Evolutionary conservation across 2,329 filamentous ascomycete genomes (phyloP).

Genomic region (Curvularia sp.): DNA sequence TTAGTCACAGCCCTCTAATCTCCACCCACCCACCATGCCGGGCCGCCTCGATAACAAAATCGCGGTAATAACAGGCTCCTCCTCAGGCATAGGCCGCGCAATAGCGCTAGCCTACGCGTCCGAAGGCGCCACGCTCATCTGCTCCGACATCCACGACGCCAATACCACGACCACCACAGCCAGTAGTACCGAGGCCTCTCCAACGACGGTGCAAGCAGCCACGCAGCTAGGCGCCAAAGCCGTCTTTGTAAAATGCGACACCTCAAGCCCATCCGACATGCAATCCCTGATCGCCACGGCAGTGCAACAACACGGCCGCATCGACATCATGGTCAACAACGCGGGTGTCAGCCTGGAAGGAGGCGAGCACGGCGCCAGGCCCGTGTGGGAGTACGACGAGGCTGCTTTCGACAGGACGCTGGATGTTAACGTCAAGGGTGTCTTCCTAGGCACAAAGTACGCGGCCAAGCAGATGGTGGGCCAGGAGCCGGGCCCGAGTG

Average conservation of each 20-base stretch:
- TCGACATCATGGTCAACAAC: slow-evolving; percentile 58
- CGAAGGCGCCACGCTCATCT: slow-evolving; percentile 45
- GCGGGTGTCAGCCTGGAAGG: slow-evolving; percentile 58
- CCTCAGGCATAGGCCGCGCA: slow-evolving; percentile 47
- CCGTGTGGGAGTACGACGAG: slow-evolving; percentile 58
- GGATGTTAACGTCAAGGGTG: slow-evolving; percentile 51
- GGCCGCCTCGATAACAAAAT: slow-evolving; percentile 39
- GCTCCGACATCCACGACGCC: slow-evolving; percentile 43
- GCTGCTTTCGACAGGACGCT: slow-evolving; percentile 55
- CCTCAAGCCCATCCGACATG: slow-evolving; percentile 54
- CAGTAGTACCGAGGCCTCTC: slow-evolving; percentile 24
- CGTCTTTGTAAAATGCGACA: slow-evolving; percentile 53
- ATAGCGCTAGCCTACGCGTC: slow-evolving; percentile 42
- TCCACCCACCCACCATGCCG: slow-evolving; percentile 24
- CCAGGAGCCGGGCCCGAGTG: slow-evolving; percentile 51
- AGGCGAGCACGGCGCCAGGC: slow-evolving; percentile 29
- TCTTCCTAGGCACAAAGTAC: slow-evolving; percentile 57
- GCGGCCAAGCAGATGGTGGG: slow-evolving; percentile 59
- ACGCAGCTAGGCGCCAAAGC: slow-evolving; percentile 40
- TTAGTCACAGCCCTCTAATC: no score
- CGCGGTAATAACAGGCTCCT: slow-evolving; percentile 47
- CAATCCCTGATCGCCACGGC: slow-evolving; percentile 52
- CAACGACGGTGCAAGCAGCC: slow-evolving; percentile 45
- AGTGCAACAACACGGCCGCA: slow-evolving; percentile 56
- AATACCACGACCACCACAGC: no score